Evolutionary conservation across 129 eudicot species (phyloP), one percentile per base, ranked within the genome.

Genomic region (Lactuca saligna): DNA sequence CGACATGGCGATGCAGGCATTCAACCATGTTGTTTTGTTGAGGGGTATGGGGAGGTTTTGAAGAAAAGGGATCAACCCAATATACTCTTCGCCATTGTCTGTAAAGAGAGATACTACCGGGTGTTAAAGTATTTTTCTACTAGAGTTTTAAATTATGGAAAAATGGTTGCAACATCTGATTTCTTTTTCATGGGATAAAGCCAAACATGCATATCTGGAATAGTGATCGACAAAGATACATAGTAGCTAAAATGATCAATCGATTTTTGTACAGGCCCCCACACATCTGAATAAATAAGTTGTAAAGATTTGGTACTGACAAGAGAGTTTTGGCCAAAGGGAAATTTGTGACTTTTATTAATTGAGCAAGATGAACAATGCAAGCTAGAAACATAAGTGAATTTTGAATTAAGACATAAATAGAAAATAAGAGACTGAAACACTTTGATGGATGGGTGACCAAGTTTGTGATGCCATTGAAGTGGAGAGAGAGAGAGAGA

Each of bases 241-340:
- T 50, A 50, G n/a, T 66, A 66, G 5, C 20, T 7, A 31, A 66
- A 66, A 6, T 66, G 15, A 50, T 66, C 59, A 9, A 50, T 66
- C 0, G 46, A 66, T 7, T 11, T 4, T 10, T 11, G 17, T 49
- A 54, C 16, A 25, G 29, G 29, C 29, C 29, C 29, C 29, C 29
- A 25, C 29, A 25, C 2, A 25, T 25, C 29, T 25, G n/a, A 20
- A 16, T 66, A 66, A 5, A 50, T 0, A 10, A 66, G 17, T 50
- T 50, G 31, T 5, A 66, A 5, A 2, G 72, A 61, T 31, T 34
- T 12, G 6, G 61, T 0, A 51, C 15, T 50, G 14, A 17, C 20
- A 2, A 66, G 8, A 5, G 46, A 49, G 31, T 38, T 20, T 0
- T 0, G 14, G 10, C n/a, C 48, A 66, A 51, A 51, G 1, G 61